Conservation (phyloP, 345 rosid genomes). For the Hypericum androsaemum region DNA sequence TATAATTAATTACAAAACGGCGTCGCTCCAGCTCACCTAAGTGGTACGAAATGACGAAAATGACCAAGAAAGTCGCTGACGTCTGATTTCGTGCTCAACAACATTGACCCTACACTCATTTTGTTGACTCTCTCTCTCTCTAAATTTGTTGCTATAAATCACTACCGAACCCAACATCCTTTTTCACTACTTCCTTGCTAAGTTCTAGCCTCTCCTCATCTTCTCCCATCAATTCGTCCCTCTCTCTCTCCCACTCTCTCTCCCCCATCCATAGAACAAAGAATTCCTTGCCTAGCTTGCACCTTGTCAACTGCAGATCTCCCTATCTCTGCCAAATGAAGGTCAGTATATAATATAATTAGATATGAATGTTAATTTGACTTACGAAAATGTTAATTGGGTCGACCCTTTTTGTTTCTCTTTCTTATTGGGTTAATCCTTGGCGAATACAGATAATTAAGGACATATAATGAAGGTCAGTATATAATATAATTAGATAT, state of each 20-base stretch:
- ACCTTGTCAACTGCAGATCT: neutral
- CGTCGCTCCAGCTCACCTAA: no score
- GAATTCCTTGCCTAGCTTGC: neutral
- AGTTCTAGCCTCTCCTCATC: neutral
- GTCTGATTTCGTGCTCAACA: no score
- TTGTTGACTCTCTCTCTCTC: no score
- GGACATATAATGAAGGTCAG: conserved; percentile 13
- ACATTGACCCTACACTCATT: no score
- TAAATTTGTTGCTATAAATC: no score
- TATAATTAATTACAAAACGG: no score
- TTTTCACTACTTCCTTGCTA: neutral
- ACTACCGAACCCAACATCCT: no score
- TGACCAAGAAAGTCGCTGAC: no score
- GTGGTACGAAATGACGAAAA: no score
- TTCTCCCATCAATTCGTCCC: neutral
- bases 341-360: conserved; percentile 1
- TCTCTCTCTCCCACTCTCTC: neutral
- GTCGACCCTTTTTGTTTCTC: neutral
- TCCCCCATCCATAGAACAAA: no score
- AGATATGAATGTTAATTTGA: neutral
- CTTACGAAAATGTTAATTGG: neutral
- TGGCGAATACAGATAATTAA: no score
- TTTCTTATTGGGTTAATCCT: no score
- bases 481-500: neutral
- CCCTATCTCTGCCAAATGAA: neutral